Evolutionary conservation across 768 basidiomycete genomes (phyloP).

Genomic region (Trametes elegans): DNA sequence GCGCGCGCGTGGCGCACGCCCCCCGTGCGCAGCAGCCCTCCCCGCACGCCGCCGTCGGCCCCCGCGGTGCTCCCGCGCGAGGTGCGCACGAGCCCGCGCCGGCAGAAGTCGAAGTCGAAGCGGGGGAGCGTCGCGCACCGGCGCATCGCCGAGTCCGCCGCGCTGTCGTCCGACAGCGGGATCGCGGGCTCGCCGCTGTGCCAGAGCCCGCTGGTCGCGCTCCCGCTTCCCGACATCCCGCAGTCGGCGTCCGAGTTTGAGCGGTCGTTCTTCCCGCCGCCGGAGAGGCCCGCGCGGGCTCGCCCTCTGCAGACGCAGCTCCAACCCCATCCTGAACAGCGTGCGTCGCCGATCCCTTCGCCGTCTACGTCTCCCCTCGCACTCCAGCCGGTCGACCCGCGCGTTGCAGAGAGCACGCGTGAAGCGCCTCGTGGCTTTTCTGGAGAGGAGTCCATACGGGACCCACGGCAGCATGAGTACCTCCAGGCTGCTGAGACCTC

Average conservation of each 20-base stretch:
- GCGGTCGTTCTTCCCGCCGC: conserved; percentile 10
- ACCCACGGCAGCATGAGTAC: not conserved
- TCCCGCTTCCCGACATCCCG: conserved; percentile 14
- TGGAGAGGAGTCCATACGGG: not conserved
- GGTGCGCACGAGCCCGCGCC: conserved; percentile 4
- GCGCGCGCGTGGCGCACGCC: conserved; percentile 5
- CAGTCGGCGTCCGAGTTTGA: conserved; percentile 12
- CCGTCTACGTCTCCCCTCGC: conserved; percentile 12
- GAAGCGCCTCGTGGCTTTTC: not conserved
- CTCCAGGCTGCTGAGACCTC: not conserved
- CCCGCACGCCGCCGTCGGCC: not conserved
- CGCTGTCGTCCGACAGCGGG: conserved; percentile 18
- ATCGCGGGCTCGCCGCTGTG: conserved; percentile 12
- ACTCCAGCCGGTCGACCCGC: conserved; percentile 6
- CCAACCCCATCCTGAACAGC: no score
- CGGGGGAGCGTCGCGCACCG: conserved; percentile 13
- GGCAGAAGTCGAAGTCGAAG: conserved; percentile 9
- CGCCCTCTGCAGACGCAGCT: no score
- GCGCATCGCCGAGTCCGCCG: conserved; percentile 9
- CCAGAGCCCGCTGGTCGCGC: conserved; percentile 13
- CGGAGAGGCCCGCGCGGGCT: conserved; percentile 7
- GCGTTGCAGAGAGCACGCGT: not conserved
- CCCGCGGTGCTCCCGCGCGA: not conserved
- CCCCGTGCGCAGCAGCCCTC: not conserved
- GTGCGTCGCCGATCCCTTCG: conserved; percentile 5